Base-by-base conservation (phyloP, 805 yeast species). In the Myxozyma udenii region DNA sequence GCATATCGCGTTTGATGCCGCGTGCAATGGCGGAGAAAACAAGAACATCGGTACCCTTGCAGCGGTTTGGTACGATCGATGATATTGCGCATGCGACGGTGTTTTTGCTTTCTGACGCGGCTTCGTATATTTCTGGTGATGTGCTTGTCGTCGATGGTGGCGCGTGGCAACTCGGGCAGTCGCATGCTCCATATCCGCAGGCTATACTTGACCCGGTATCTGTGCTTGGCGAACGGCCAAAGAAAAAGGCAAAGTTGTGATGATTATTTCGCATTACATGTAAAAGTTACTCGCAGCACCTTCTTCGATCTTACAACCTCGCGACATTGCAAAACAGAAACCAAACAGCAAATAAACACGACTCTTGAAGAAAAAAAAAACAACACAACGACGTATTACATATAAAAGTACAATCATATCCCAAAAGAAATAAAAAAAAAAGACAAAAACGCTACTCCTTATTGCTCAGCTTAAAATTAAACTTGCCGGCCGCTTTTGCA, bases 81-180 rank as follows among this genome's bases (percentile, higher is more conserved):
- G 97, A 91, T 66, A 86, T 90, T 63, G 96, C 97, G 14, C 83
- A 89, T 58, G 81, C 91, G 1, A 89, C 97, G 0, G 86, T 86
- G 0, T 90, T 73, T 66, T 71, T 91, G 61, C 85, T 90, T 62
- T 85, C 95, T 44, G 85, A 84, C 2, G 95, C 96, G 3, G 88
- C 90, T 4, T 61, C 72, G 3, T 90, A 81, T 66, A 76, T 90
- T 26, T 82, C 85, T 12, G 97, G 97, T 14, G 79, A 88, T 3
- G 73, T 83, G 14, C 75, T 80, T 35, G 84, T 87, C 16, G 96
- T 91, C 3, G 98, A 90, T 70, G 97, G 97, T 46, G 98, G 84
- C 1, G 75, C 79, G 51, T 89, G 97, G 58, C 58, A 54, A n/a
- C 36, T 37, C 3, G 48, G 54, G 1, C 58, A 54, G 48, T 21